Base-by-base conservation (phyloP, 331 rosid genomes). In the Acacia pycnantha region DNA sequence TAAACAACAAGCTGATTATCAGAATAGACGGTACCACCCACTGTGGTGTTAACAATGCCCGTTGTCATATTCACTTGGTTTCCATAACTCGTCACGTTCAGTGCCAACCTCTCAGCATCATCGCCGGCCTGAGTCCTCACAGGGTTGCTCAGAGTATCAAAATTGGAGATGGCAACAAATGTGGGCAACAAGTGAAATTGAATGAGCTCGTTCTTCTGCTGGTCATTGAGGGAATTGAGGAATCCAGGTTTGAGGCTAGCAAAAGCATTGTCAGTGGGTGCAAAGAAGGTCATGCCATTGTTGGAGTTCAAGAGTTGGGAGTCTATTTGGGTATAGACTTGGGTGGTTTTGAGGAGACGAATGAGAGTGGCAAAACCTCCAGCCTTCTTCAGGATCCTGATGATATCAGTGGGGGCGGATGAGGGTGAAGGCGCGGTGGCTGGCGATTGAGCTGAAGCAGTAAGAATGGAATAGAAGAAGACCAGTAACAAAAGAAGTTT, bases 111-210 rank as follows among this genome's bases (percentile, higher is more conserved):
- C 1, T 84, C 84, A 3, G 90, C 84, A 5, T 85, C 82, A n/a
- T 83, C 92, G 21, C 97, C 94, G 1, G 95, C 98, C 46, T 93
- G 97, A 21, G 98, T 95, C 70, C 91, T 84, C 46, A 95, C 87
- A 0, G 98, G 97, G 73, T 95, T 93, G 84, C 97, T 95, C 13
- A 91, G 61, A 5, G 98, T 93, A 64, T 95, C 97, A 76, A 95
- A 95, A 81, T 90, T 93, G 19, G 97, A 73, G 50, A 90, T n/a
- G 2, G 97, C 50, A 27, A 93, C 87, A 68, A 87, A 93, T 0
- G 88, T 75, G 31, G 97, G 95, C 24, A 93, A 35, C 27, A 87
- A 73, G 73, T 95, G 98, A 87, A 90, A 95, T 69, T 91, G 98
- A 73, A 95, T 85, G 37, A 93, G 94, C 78, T 91, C 86, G 40